phyloP scores from a whole-genome alignment of 169 alveolate genomes.

The Cryptosporidium meleagridis region DNA sequence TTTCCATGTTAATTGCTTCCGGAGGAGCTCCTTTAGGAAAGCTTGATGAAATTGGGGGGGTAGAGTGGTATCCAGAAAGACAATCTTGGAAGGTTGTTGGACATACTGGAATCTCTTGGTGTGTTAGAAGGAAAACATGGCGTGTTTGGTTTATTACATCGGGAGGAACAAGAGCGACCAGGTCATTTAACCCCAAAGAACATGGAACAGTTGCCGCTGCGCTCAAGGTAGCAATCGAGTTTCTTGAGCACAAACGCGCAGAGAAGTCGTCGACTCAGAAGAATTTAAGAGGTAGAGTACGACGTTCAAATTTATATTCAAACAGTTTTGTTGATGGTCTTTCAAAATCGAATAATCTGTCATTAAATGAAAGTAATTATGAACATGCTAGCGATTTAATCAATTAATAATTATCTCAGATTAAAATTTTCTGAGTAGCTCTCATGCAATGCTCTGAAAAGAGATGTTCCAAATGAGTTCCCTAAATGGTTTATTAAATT shows the following conservation, averaged over 20 bases:
- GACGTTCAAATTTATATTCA: constrained; percentile 24
- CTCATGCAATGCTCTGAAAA: constrained; percentile 48
- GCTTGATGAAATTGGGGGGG: constrained; percentile 48
- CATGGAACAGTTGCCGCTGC: constrained; percentile 76
- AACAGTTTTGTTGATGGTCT: neutral
- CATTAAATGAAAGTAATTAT: neutral
- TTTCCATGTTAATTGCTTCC: constrained; percentile 69
- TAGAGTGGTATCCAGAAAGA: constrained; percentile 73
- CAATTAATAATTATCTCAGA: neutral
- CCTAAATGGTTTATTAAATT: constrained; percentile 20
- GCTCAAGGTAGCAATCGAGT: constrained; percentile 59
- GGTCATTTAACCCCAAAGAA: constrained; percentile 72
- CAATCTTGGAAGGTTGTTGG: constrained; percentile 71
- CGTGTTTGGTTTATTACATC: constrained; percentile 74
- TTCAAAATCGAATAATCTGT: constrained; percentile 17
- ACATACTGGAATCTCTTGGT: constrained; percentile 75
- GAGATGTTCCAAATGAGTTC: constrained; percentile 50
- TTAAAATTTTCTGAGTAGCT: constrained; percentile 9
- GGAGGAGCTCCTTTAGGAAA: constrained; percentile 72
- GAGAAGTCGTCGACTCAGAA: constrained; percentile 39
- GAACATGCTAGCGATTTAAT: constrained; percentile 10
- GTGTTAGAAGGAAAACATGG: constrained; percentile 73
- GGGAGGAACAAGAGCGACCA: constrained; percentile 68
- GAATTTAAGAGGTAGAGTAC: constrained; percentile 14
- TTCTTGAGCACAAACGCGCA: constrained; percentile 70